Evolutionary conservation across 2,329 filamentous ascomycete genomes (phyloP).

Genomic region (Aspergillus uvarum): DNA sequence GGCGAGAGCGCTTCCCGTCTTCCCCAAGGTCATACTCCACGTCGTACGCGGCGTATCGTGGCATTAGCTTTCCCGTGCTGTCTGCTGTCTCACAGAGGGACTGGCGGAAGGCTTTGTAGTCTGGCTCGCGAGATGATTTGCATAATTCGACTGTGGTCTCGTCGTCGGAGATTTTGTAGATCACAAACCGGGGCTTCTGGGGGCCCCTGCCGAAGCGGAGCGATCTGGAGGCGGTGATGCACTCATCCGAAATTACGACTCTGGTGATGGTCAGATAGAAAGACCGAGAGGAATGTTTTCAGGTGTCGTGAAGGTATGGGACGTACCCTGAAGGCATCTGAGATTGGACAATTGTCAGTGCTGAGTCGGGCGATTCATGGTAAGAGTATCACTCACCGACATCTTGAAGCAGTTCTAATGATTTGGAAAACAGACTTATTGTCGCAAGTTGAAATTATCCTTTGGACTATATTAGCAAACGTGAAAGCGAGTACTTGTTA

Average conservation of each 20-base stretch:
- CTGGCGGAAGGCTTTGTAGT: constrained; percentile 15
- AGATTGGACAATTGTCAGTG: too few relatives aligned
- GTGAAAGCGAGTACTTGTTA: too few relatives aligned
- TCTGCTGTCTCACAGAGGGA: constrained; percentile 6
- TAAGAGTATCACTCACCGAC: too few relatives aligned
- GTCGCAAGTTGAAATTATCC: too few relatives aligned
- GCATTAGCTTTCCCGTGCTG: background rate
- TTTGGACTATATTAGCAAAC: too few relatives aligned
- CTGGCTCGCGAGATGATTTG: constrained; percentile 8
- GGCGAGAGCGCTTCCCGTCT: constrained; percentile 12
- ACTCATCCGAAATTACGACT: constrained; percentile 5
- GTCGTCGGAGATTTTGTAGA: constrained; percentile 17
- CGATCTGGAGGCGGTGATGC: constrained; percentile 5
- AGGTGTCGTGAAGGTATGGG: too few relatives aligned
- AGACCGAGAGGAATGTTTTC: too few relatives aligned
- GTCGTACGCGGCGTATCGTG: constrained; percentile 19
- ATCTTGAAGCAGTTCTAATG: too few relatives aligned
- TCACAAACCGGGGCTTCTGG: constrained; percentile 11
- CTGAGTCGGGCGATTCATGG: too few relatives aligned
- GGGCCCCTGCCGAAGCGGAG: constrained; percentile 4
- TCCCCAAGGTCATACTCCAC: constrained; percentile 17
- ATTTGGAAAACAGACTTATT: too few relatives aligned
- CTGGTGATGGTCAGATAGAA: background rate
- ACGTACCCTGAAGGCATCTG: too few relatives aligned
- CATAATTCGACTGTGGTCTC: constrained; percentile 8